Evolutionary conservation across 1,284 basidiomycete genomes (phyloP), one percentile per base, ranked within the genome.

Genomic region (Xerocomus amazonicus): DNA sequence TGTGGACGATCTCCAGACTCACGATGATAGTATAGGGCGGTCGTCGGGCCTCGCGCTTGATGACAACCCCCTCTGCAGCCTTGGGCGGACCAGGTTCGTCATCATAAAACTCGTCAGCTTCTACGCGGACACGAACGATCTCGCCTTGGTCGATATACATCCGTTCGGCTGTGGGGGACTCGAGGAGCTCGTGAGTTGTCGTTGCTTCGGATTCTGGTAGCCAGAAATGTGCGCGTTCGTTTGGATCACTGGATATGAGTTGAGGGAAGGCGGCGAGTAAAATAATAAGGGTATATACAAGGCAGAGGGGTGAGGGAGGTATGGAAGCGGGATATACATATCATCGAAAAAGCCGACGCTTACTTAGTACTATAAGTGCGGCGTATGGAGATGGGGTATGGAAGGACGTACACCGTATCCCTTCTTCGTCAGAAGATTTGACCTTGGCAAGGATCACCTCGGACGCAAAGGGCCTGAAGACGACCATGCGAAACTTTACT

Each of bases 311-410:
- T 84, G 79, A 4, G 90, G 91, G 35, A 81, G 83, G 72, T 78
- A 95, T 48, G 71, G 79, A 31, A 70, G 72, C 38, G 76, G 88
- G 42, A 98, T 80, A 65, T 92, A 90, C 34, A 98, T 87, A 62
- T 97, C 94, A 65, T 96, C 91, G 63, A 98, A 99, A 73, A 99
- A 98, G 13, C 87, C 89, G 33, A 97, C 70, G 8, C 89, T 84
- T 31, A 97, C 92, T 96, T 23, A 23, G 31, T 45, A 49, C 41
- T 7, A 37, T 48, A 44, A 48, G 48, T 6, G 12, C 6, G 23
- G 5, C 1, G 17, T 0, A 3, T 0, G 28, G 12, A 3, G 10
- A 3, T 37, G 31, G 39, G 45, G 35, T 23, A 39, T 16, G 40
- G 33, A 43, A 35, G 6, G 3, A 72, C 87, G 48, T 59, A 94